Conservation (phyloP, 2,329 filamentous ascomycete genomes). For the Pseudogymnoascus pannorum region DNA sequence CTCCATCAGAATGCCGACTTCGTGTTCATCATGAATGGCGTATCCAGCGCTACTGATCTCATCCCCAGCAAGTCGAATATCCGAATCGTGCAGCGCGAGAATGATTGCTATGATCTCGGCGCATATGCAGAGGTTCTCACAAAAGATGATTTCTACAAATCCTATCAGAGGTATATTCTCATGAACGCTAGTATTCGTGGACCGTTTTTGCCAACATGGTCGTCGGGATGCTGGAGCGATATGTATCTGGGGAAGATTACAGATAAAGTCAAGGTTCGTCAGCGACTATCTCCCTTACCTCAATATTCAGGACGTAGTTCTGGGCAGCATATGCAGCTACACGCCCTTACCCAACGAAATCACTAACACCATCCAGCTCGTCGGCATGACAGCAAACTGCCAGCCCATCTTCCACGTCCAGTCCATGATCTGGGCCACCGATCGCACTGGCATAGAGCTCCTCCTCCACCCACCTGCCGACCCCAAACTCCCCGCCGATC, state of each 20-base stretch:
- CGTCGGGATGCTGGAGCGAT: conserved; percentile 24
- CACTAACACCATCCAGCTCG: conserved; percentile 19
- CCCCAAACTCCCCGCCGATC: conserved; percentile 12
- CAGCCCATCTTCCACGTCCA: conserved; percentile 22
- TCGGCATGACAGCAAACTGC: conserved; percentile 27
- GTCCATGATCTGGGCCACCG: conserved; percentile 27
- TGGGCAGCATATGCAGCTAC: background rate
- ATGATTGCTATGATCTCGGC: conserved; percentile 26
- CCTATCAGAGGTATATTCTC: conserved; percentile 24
- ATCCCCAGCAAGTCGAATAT: conserved; percentile 22
- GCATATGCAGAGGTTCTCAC: conserved; percentile 22
- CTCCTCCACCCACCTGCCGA: conserved; percentile 21
- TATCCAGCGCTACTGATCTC: conserved; percentile 15
- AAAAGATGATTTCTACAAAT: conserved; percentile 22
- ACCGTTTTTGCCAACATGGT: conserved; percentile 25
- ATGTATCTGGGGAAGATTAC: conserved; percentile 22
- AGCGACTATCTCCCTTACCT: background rate
- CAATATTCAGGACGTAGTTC: background rate
- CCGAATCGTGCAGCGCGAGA: conserved; percentile 18
- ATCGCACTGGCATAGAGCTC: conserved; percentile 19
- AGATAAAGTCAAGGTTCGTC: conserved; percentile 22
- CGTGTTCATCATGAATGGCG: conserved; percentile 26
- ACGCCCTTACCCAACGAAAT: background rate
- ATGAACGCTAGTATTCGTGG: conserved; percentile 27
- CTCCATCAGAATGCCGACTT: conserved; percentile 25